phyloP scores from a whole-genome alignment of 495 filamentous ascomycete species.

The Pyrenopolyporus hunteri region DNA sequence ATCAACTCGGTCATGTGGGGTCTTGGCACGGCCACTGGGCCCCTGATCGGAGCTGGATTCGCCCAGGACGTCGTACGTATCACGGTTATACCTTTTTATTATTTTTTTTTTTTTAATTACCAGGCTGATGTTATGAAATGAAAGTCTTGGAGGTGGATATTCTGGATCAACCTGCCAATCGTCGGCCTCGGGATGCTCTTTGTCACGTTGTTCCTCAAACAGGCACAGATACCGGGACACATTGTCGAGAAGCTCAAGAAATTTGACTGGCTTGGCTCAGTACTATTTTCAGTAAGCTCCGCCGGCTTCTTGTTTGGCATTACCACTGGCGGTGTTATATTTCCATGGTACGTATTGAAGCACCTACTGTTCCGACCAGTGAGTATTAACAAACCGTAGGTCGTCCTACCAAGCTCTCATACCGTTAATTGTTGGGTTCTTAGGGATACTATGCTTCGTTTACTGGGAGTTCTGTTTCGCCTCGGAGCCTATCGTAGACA shows the following conservation, averaged over 20 bases:
- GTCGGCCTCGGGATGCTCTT: conserved; percentile 47
- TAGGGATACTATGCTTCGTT: conserved; percentile 49
- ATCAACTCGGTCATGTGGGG: conserved; percentile 62
- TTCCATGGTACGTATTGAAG: conserved; percentile 48
- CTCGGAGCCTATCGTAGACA: conserved; percentile 49
- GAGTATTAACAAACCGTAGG: conserved; percentile 1
- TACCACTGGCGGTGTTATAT: conserved; percentile 59
- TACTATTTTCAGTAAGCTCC: conserved; percentile 55
- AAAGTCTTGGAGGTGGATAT: conserved; percentile 45
- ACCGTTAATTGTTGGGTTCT: conserved; percentile 58
- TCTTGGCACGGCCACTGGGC: conserved; percentile 69
- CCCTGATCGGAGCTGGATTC: conserved; percentile 72
- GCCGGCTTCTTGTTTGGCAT: conserved; percentile 58
- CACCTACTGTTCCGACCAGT: conserved; percentile 1
- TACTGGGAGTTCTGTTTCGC: conserved; percentile 57
- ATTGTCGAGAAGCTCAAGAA: conserved; percentile 54
- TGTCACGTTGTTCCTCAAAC: conserved; percentile 49
- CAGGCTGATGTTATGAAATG: not conserved
- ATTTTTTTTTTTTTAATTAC: conserved; percentile 36
- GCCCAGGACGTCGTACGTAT: conserved; percentile 55
- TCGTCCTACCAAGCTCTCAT: conserved; percentile 56
- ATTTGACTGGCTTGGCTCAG: conserved; percentile 63
- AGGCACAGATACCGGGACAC: conserved; percentile 39
- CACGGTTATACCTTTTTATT: conserved; percentile 52
- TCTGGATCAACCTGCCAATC: conserved; percentile 54